These are phyloP conservation scores for Heritiera fomes DNA, from an alignment of 345 rosid genomes.

Conservation along the genomic window DNA sequence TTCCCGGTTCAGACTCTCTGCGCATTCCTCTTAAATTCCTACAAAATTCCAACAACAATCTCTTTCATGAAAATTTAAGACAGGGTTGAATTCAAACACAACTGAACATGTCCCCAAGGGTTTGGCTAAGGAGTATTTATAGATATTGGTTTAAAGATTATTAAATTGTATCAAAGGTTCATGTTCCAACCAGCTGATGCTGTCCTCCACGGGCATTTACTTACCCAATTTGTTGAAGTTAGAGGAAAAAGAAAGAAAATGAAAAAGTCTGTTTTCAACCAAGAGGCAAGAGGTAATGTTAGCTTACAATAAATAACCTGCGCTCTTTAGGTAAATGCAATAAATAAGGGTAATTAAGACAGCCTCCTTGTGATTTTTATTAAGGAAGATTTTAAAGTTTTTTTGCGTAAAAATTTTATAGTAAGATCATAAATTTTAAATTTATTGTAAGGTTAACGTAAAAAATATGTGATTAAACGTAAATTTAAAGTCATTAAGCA, in stretches of 20 bases:
- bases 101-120: too few species aligned
- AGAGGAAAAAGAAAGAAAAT: background rate
- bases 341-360: conserved; percentile 17
- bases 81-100: background rate
- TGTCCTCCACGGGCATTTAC: background rate
- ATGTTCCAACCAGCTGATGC: too few species aligned
- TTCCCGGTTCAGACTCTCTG: too few species aligned
- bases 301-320: background rate
- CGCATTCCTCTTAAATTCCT: background rate
- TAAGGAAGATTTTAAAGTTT: background rate
- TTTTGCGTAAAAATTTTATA: too few species aligned
- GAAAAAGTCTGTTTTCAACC: background rate
- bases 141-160: too few species aligned
- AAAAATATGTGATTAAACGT: too few species aligned
- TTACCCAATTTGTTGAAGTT: background rate
- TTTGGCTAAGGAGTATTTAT: too few species aligned
- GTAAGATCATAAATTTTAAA: too few species aligned
- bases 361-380: background rate
- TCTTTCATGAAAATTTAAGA: background rate
- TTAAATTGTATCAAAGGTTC: too few species aligned
- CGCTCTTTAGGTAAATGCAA: background rate
- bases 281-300: background rate
- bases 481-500: too few species aligned
- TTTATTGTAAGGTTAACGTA: too few species aligned
- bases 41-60: background rate